phyloP scores from a whole-genome alignment of 805 yeast species.

The Candida succiphila region DNA sequence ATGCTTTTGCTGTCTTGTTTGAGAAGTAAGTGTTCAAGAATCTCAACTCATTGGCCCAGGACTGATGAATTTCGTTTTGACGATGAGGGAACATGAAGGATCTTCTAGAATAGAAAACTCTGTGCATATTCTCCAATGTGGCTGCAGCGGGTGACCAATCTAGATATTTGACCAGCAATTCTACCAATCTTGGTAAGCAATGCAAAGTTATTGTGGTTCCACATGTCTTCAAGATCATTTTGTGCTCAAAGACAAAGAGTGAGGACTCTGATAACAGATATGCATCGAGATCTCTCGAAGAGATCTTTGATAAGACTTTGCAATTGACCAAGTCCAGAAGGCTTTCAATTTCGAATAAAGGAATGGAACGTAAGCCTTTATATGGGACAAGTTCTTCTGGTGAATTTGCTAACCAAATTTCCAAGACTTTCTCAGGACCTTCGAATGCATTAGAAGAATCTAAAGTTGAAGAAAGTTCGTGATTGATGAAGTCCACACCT shows the following conservation, averaged over 20 bases:
- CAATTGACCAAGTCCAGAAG: constrained; percentile 79
- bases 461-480: constrained; percentile 63
- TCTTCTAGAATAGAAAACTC: constrained; percentile 84
- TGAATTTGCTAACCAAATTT: constrained; percentile 73
- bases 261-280: constrained; percentile 85
- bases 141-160: no score
- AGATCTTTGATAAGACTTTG: constrained; percentile 73
- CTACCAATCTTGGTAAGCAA: constrained; percentile 60
- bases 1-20: constrained; percentile 48
- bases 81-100: constrained; percentile 86
- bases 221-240: constrained; percentile 83
- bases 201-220: constrained; percentile 89
- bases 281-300: constrained; percentile 62
- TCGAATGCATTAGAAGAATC: constrained; percentile 92
- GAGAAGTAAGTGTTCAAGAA: constrained; percentile 58
- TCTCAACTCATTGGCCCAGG: constrained; percentile 75
- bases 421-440: constrained; percentile 92
- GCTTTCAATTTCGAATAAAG: constrained; percentile 57
- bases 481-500: constrained; percentile 45
- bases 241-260: constrained; percentile 80
- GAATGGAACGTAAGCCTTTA: constrained; percentile 53
- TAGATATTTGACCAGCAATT: constrained; percentile 32
- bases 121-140: constrained; percentile 19
- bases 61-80: constrained; percentile 72
- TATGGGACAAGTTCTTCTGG: constrained; percentile 17